A percentile compares a stretch with the other conserved stretches of the same genome.
These are phyloP conservation scores for Didymella pinodella DNA, from an alignment of 2,329 filamentous ascomycete species.

Conservation along the genomic window DNA sequence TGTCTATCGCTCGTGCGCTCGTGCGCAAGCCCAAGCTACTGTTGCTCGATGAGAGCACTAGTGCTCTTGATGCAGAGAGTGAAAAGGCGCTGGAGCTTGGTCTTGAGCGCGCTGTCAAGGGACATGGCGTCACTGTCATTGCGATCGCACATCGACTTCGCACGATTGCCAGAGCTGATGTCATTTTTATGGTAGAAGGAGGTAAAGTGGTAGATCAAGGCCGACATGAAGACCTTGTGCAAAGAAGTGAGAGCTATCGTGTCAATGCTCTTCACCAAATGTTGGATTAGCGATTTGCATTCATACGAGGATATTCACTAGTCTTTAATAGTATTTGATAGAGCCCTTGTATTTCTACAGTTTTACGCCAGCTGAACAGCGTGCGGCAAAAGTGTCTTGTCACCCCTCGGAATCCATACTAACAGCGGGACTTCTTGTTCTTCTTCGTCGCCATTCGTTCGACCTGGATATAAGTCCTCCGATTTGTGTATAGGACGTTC, in stretches of 20 bases:
- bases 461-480: conserved; percentile 45
- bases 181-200: conserved; percentile 58
- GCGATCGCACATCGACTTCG: conserved; percentile 56
- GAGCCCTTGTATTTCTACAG: not conserved
- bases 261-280: conserved; percentile 61
- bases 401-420: conserved; percentile 30
- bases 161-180: conserved; percentile 54
- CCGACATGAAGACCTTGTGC: conserved; percentile 58
- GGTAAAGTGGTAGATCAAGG: conserved; percentile 59
- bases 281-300: conserved; percentile 39
- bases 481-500: conserved; percentile 53
- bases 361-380: conserved; percentile 25
- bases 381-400: conserved; percentile 22
- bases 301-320: not conserved
- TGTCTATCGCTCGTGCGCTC: conserved; percentile 55
- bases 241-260: conserved; percentile 59
- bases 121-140: conserved; percentile 51
- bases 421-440: conserved; percentile 25
- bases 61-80: conserved; percentile 54
- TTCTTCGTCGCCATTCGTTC: conserved; percentile 7
- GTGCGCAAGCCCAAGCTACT: conserved; percentile 54
- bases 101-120: conserved; percentile 49
- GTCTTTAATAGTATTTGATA: conserved; percentile 4
- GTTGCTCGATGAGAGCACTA: conserved; percentile 55
- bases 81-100: conserved; percentile 53